phyloP scores from a whole-genome alignment of 176 grass and related monocot species.

The Cenchrus purpureus region DNA sequence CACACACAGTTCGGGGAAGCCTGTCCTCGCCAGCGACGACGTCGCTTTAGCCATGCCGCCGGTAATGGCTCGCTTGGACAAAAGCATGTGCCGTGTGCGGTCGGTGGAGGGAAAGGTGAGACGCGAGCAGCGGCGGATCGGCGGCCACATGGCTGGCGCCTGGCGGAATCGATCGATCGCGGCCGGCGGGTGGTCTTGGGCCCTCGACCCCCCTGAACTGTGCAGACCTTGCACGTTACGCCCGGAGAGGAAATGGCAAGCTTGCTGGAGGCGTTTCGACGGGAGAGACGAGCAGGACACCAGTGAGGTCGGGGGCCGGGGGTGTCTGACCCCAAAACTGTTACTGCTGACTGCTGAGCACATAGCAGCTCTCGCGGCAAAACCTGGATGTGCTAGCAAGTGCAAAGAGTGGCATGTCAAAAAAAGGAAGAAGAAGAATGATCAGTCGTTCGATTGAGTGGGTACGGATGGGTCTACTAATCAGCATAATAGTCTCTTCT shows the following conservation, averaged over 20 bases:
- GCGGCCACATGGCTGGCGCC: not conserved
- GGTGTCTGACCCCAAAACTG: not conserved
- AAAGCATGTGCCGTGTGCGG: not conserved
- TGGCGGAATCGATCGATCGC: not conserved
- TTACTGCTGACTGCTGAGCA: not conserved
- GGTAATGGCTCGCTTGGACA: not conserved
- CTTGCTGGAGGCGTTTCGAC: not conserved
- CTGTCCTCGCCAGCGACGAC: slow-evolving; percentile 13
- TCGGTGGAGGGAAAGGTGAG: not conserved
- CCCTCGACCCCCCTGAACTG: not conserved
- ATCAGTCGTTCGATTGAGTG: too few relatives aligned
- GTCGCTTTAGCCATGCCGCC: slow-evolving; percentile 30
- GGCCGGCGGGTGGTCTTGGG: not conserved
- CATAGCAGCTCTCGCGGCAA: not conserved
- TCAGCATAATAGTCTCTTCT: too few relatives aligned
- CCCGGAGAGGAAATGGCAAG: not conserved
- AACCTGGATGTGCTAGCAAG: not conserved
- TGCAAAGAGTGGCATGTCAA: not conserved
- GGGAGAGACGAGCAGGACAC: not conserved
- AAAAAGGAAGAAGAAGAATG: not conserved
- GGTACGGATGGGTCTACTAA: too few relatives aligned
- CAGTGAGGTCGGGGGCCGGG: not conserved
- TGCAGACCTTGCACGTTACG: slow-evolving; percentile 10
- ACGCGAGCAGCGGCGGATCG: not conserved
- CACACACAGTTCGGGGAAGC: not conserved